Evolutionary conservation across 495 filamentous ascomycete species (phyloP), one percentile per base, ranked within the genome.

Genomic region (Trichoderma parareesei): DNA sequence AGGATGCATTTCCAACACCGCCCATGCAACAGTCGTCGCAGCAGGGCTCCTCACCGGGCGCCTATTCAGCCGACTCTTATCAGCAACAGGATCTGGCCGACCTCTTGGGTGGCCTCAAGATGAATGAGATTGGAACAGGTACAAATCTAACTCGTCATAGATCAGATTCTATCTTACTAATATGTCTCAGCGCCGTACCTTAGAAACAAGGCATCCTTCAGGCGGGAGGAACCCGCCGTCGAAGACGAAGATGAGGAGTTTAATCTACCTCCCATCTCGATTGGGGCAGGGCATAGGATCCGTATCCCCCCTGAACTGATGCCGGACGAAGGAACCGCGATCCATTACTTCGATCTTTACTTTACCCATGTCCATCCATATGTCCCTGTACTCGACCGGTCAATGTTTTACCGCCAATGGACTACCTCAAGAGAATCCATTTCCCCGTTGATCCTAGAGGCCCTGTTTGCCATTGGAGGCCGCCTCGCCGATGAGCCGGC

Each of bases 291-390:
- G 43, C 78, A 84, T 11, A 90, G 86, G 62, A 86, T 98, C 61
- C 86, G 91, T 64, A 98, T 99, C 68, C 94, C 93, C 5, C 90
- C 90, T 11, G 92, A 94, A 68, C 83, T 98, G 68, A 97, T 98
- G 92, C 94, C 94, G 6, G 82, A 88, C 11, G 92, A 97, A 40
- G 87, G 90, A 60, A 90, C 89, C 63, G 88, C 89, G 33, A 77
- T 91, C 75, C 81, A 90, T 41, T 95, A 93, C 72, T 96, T 99
- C 74, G 87, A 94, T 46, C 89, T 96, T 49, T 99, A 92, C 70
- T 99, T 99, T 70, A 79, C 82, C 62, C 86, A 97, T 68, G 90
- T 97, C 42, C 94, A 99, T 68, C 93, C 95, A 8, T 99, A 97
- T 71, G 87, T 96, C n/a, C 94, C 94, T 0, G 91, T 99, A 1